phyloP scores from a whole-genome alignment of 805 yeast species.

The Nakazawaea populi region DNA sequence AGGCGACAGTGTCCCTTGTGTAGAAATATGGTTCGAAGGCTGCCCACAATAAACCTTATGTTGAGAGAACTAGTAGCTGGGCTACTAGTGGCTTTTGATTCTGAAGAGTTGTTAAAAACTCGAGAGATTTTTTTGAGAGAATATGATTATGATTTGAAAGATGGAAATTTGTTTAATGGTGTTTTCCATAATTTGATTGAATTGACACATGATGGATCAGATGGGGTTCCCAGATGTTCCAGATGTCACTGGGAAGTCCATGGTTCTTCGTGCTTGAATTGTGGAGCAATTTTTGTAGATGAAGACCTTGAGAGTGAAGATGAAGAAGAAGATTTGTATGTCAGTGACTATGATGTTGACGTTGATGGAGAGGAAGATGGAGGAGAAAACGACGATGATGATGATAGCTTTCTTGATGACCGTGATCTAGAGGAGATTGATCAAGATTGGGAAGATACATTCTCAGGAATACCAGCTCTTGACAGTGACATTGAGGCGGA shows the following conservation, averaged over 20 bases:
- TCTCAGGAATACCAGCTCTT: neutral
- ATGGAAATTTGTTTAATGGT: slow-evolving; percentile 38
- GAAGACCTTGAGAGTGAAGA: slow-evolving; percentile 3
- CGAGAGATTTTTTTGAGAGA: slow-evolving; percentile 23
- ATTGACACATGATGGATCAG: slow-evolving; percentile 54
- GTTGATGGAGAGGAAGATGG: slow-evolving; percentile 6
- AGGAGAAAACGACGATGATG: slow-evolving; percentile 13
- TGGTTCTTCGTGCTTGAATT: slow-evolving; percentile 61
- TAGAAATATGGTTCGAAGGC: slow-evolving; percentile 37
- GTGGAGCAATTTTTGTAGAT: slow-evolving; percentile 46
- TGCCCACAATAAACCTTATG: slow-evolving; percentile 49
- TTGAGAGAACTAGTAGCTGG: slow-evolving; percentile 40
- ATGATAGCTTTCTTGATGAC: slow-evolving; percentile 11
- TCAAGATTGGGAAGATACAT: slow-evolving; percentile 1
- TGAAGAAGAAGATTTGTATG: slow-evolving; percentile 8
- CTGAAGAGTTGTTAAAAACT: slow-evolving; percentile 21
- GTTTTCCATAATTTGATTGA: slow-evolving; percentile 42
- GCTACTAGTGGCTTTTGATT: slow-evolving; percentile 30
- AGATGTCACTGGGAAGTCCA: slow-evolving; percentile 78
- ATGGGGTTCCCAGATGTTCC: slow-evolving; percentile 71
- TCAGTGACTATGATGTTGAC: slow-evolving; percentile 2
- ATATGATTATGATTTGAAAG: slow-evolving; percentile 34
- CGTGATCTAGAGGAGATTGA: slow-evolving; percentile 2
- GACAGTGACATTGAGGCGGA: neutral
- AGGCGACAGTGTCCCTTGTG: slow-evolving; percentile 67